A percentile compares a stretch with the other conserved stretches of the same genome.
These are phyloP conservation scores for Drechslerella dactyloides DNA, from an alignment of 2,329 filamentous ascomycete species.

Conservation along the genomic window DNA sequence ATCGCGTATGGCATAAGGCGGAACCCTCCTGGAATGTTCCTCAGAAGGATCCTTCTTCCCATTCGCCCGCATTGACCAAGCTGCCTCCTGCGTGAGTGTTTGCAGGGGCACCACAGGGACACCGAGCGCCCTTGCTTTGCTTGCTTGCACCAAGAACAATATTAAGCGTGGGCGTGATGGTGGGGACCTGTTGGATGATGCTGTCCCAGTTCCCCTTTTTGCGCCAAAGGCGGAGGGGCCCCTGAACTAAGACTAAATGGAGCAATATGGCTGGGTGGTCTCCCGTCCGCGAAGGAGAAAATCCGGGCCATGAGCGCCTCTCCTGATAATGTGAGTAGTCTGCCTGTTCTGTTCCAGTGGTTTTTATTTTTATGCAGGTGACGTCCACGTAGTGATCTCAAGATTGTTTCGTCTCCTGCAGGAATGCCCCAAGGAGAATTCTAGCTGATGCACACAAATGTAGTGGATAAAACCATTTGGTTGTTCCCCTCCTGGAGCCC, in stretches of 20 bases:
- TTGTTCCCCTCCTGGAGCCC: constrained; percentile 7
- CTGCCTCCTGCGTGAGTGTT: constrained; percentile 39
- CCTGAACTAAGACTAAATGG: constrained; percentile 51
- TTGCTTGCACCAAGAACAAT: constrained; percentile 4
- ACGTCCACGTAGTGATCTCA: constrained; percentile 46
- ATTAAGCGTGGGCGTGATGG: constrained; percentile 7
- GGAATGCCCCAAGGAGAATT: constrained; percentile 41
- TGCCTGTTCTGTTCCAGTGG: constrained; percentile 35
- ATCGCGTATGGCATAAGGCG: not conserved
- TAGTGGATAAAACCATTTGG: constrained; percentile 44
- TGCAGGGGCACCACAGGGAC: constrained; percentile 24
- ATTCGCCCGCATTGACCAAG: constrained; percentile 19
- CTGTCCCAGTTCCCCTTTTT: constrained; percentile 49
- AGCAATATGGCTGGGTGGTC: constrained; percentile 44
- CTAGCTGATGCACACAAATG: constrained; percentile 40
- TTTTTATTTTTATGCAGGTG: constrained; percentile 50
- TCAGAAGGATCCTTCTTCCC: constrained; percentile 1
- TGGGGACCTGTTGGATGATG: constrained; percentile 30
- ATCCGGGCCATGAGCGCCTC: constrained; percentile 22
- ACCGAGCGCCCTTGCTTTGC: constrained; percentile 31
- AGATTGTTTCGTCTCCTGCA: constrained; percentile 50
- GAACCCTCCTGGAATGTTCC: not conserved
- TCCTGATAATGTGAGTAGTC: constrained; percentile 42
- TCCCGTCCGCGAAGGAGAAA: constrained; percentile 32
- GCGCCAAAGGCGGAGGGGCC: constrained; percentile 36